Evolutionary conservation across 306 rosid species (phyloP).

Genomic region (Boehmeria nivea): DNA sequence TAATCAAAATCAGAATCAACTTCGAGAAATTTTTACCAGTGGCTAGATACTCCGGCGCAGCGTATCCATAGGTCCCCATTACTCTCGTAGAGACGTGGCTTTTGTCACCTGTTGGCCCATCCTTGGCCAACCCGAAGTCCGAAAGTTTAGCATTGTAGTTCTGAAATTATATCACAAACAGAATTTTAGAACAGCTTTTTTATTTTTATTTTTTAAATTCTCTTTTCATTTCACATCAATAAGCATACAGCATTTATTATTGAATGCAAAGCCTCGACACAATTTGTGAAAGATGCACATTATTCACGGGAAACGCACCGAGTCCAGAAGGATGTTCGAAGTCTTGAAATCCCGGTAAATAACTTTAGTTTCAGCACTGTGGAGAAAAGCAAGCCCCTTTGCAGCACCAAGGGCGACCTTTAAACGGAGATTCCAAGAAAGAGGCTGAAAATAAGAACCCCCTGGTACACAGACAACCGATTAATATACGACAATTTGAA

Average conservation of each 20-base stretch:
- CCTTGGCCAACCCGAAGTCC: slow-evolving; percentile 53
- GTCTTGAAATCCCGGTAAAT: slow-evolving; percentile 52
- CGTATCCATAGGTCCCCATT: slow-evolving; percentile 55
- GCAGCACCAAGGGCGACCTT: slow-evolving; percentile 55
- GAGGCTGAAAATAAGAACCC: slow-evolving; percentile 54
- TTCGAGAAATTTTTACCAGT: slow-evolving; percentile 27
- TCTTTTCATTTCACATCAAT: too few species aligned
- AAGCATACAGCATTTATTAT: too few species aligned
- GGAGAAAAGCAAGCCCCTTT: slow-evolving; percentile 46
- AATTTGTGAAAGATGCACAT: too few species aligned
- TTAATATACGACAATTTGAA: background rate
- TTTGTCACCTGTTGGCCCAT: slow-evolving; percentile 51
- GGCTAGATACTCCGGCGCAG: slow-evolving; percentile 53
- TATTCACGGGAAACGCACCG: slow-evolving; percentile 24
- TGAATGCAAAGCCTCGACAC: too few species aligned
- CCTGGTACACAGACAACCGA: slow-evolving; percentile 21
- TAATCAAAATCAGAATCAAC: background rate
- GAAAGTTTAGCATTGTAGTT: slow-evolving; percentile 47
- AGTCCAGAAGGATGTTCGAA: slow-evolving; percentile 37
- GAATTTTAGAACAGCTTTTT: background rate
- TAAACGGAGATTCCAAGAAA: slow-evolving; percentile 47
- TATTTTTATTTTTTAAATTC: too few species aligned
- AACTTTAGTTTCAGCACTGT: slow-evolving; percentile 41
- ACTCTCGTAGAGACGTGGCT: slow-evolving; percentile 50
- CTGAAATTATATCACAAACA: slow-evolving; percentile 20